Evolutionary conservation across 768 basidiomycete genomes (phyloP).

Genomic region (Hemileccinum impolitum): DNA sequence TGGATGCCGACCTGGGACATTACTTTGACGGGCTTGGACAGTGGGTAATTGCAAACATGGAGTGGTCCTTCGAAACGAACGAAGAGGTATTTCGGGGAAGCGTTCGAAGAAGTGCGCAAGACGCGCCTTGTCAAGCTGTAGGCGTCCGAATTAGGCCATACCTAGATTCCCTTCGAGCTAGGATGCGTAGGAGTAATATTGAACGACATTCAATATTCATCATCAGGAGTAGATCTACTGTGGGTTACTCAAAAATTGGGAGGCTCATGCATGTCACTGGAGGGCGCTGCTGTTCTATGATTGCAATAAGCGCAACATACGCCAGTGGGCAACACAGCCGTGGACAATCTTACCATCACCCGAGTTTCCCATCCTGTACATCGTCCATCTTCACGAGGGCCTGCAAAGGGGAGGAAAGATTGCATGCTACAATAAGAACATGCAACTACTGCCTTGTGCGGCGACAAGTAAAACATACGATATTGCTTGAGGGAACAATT

Average conservation of each 20-base stretch:
- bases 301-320: slow-evolving; percentile 2
- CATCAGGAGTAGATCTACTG: slow-evolving; percentile 10
- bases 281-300: too few species aligned
- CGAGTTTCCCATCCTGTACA: background rate
- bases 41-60: slow-evolving; percentile 63
- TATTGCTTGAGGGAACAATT: slow-evolving; percentile 30
- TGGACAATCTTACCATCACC: slow-evolving; percentile 12
- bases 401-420: slow-evolving; percentile 11
- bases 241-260: slow-evolving; percentile 12
- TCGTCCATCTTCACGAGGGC: slow-evolving; percentile 8
- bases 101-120: slow-evolving; percentile 49
- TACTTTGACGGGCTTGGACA: slow-evolving; percentile 55
- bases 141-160: background rate
- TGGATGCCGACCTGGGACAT: slow-evolving; percentile 48
- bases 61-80: slow-evolving; percentile 71
- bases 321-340: background rate
- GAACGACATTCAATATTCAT: background rate
- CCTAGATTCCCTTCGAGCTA: background rate
- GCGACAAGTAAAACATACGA: slow-evolving; percentile 26
- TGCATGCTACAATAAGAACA: slow-evolving; percentile 21
- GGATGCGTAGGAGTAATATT: background rate
- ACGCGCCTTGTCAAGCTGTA: slow-evolving; percentile 35
- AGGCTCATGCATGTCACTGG: background rate
- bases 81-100: slow-evolving; percentile 61
- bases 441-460: slow-evolving; percentile 14